A percentile compares a stretch with the other conserved stretches of the same genome.
Conservation (phyloP, 2,329 filamentous ascomycete species). For the Fusarium mundagurra region DNA sequence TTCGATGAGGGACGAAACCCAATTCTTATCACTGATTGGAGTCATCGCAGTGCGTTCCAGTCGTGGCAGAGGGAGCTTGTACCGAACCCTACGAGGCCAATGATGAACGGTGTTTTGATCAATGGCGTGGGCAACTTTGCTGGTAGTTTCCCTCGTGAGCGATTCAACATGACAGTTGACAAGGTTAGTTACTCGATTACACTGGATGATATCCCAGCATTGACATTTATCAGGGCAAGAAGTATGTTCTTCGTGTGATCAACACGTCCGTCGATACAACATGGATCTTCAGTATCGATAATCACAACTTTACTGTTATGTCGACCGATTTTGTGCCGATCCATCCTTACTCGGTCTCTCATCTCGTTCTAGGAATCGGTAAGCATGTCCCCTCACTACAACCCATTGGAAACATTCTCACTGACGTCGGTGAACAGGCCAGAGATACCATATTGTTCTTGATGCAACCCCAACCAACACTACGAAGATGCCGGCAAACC, state of each 20-base stretch:
- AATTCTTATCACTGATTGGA: slow-evolving; percentile 9
- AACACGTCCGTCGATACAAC: not conserved
- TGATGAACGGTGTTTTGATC: slow-evolving; percentile 17
- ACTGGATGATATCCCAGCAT: rapidly evolving
- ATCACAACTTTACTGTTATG: not conserved
- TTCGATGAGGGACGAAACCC: slow-evolving; percentile 10
- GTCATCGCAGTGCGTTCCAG: slow-evolving; percentile 4
- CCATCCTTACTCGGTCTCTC: not conserved
- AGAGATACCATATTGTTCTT: not conserved
- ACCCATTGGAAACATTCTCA: rapidly evolving
- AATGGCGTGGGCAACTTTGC: slow-evolving; percentile 12
- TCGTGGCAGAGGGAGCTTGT: slow-evolving; percentile 9
- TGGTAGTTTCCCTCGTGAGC: slow-evolving; percentile 7
- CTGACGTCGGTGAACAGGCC: not conserved
- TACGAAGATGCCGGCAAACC: not conserved
- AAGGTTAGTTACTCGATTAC: not conserved
- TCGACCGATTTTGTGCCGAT: not conserved
- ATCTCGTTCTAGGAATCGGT: not conserved
- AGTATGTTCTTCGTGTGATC: not conserved
- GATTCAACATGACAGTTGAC: slow-evolving; percentile 6
- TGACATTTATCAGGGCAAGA: not conserved
- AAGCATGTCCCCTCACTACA: not conserved
- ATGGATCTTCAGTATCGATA: not conserved
- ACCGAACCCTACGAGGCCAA: not conserved
- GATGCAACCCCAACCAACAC: not conserved